Percentiles rank a stretch among this genome's conserved stretches.
These are phyloP conservation scores for Pontederia paniculata DNA, from an alignment of 176 grass and related monocot species.

Conservation along the genomic window DNA sequence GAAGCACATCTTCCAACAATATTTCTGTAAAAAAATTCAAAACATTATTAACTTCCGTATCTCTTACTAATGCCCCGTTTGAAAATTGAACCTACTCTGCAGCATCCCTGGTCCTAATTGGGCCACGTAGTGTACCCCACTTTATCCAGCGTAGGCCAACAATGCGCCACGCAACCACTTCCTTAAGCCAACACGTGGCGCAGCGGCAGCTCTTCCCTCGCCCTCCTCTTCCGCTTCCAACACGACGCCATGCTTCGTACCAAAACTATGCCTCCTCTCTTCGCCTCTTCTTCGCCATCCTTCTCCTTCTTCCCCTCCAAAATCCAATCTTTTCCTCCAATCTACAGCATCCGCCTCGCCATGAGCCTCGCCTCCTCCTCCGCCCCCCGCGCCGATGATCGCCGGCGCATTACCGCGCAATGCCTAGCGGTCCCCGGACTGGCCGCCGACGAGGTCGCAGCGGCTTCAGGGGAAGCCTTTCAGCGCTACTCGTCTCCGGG, in stretches of 20 bases:
- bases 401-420: background rate
- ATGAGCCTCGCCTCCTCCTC: slow-evolving; percentile 20
- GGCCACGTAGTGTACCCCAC: no score
- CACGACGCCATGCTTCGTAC: background rate
- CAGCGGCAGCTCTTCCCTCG: slow-evolving; percentile 1
- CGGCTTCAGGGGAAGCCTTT: slow-evolving; percentile 37
- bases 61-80: no score
- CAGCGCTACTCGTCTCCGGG: slow-evolving; percentile 24
- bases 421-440: slow-evolving; percentile 43
- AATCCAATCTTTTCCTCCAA: slow-evolving; percentile 16
- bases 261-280: background rate
- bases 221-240: no score
- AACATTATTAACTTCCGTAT: no score
- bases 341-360: background rate
- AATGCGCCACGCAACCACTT: background rate
- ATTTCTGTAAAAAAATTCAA: no score
- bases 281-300: background rate
- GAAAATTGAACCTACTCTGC: no score
- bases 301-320: slow-evolving; percentile 11
- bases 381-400: background rate
- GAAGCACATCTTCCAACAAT: no score
- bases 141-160: no score
- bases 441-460: slow-evolving; percentile 15
- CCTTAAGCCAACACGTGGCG: background rate
- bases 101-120: no score